A percentile compares a stretch with the other conserved stretches of the same genome.
Conservation (phyloP, 164 flowering plant genomes). For the Magnolia sinica region DNA sequence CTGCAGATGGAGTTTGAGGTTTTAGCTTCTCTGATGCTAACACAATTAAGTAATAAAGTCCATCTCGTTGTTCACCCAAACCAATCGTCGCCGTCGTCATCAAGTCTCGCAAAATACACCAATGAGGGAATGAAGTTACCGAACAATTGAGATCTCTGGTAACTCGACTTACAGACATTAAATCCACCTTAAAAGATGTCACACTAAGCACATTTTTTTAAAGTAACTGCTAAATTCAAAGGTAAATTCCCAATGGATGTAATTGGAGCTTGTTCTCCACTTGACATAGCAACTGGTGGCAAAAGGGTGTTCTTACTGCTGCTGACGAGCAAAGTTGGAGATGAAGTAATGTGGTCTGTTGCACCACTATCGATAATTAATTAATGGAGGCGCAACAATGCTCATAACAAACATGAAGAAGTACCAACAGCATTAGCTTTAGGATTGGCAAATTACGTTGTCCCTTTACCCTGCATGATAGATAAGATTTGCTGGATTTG, state of each 20-base stretch:
- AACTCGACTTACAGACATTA: slow-evolving; percentile 9
- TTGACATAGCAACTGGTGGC: slow-evolving; percentile 6
- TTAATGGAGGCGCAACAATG: too few relatives aligned
- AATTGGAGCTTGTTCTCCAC: slow-evolving; percentile 3
- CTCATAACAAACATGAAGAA: too few relatives aligned
- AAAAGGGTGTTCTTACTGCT: slow-evolving; percentile 1
- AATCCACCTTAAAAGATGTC: slow-evolving; percentile 10
- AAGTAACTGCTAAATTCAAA: neutral
- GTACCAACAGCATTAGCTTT: too few relatives aligned
- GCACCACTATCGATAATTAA: too few relatives aligned
- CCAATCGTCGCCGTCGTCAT: slow-evolving; percentile 8
- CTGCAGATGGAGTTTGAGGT: neutral
- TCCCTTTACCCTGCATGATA: too few relatives aligned
- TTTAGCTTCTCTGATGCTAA: neutral
- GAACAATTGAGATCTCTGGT: slow-evolving; percentile 7
- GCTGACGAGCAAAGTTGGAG: slow-evolving; percentile 3
- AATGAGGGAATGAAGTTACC: neutral
- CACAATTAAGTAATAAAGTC: slow-evolving; percentile 9
- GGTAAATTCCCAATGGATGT: slow-evolving; percentile 9
- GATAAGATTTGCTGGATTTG: too few relatives aligned
- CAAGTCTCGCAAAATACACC: slow-evolving; percentile 13
- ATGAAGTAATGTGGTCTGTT: neutral
- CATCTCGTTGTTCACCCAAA: slow-evolving; percentile 11
- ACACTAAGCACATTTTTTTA: neutral
- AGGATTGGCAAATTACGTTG: too few relatives aligned